Evolutionary conservation across 2,329 filamentous ascomycete species (phyloP).

Genomic region (Acrocalymma vagum): DNA sequence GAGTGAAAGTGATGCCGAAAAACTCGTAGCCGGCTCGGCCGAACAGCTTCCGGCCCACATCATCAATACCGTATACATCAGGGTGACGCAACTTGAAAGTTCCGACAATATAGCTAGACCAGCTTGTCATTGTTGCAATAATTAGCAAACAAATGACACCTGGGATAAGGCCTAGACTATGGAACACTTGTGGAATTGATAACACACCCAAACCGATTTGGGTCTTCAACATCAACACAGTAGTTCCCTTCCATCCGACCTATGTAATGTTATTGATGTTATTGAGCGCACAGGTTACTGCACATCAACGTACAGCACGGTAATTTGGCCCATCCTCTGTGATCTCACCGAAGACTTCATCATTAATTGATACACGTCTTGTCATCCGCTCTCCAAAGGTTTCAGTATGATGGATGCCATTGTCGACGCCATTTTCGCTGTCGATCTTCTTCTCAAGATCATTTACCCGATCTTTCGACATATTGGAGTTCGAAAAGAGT

Average conservation of each 20-base stretch:
- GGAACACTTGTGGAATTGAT: conserved; percentile 57
- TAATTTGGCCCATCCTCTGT: conserved; percentile 63
- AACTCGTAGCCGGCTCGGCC: conserved; percentile 61
- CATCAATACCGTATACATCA: conserved; percentile 66
- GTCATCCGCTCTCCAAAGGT: conserved; percentile 2
- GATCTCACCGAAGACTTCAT: conserved; percentile 61
- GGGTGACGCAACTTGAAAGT: conserved; percentile 64
- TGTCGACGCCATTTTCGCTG: not conserved
- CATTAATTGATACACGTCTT: conserved; percentile 14
- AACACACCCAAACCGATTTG: conserved; percentile 53
- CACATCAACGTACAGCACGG: conserved; percentile 44
- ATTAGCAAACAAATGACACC: conserved; percentile 55
- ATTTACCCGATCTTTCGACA: too few species aligned
- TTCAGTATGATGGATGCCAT: conserved; percentile 1
- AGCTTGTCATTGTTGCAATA: conserved; percentile 56
- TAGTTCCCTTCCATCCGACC: conserved; percentile 36
- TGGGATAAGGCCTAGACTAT: conserved; percentile 58
- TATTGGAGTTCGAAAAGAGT: too few species aligned
- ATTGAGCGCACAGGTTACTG: conserved; percentile 56
- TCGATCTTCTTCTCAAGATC: conserved; percentile 5
- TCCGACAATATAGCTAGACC: conserved; percentile 60
- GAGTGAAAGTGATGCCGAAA: conserved; percentile 45
- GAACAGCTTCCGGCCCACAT: conserved; percentile 63
- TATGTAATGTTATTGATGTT: conserved; percentile 11
- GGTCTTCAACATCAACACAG: conserved; percentile 40